Percentiles rank a stretch among this genome's conserved stretches.
phyloP scores from a whole-genome alignment of 2,329 filamentous ascomycete genomes.

The Fonsecaea pedrosoi region DNA sequence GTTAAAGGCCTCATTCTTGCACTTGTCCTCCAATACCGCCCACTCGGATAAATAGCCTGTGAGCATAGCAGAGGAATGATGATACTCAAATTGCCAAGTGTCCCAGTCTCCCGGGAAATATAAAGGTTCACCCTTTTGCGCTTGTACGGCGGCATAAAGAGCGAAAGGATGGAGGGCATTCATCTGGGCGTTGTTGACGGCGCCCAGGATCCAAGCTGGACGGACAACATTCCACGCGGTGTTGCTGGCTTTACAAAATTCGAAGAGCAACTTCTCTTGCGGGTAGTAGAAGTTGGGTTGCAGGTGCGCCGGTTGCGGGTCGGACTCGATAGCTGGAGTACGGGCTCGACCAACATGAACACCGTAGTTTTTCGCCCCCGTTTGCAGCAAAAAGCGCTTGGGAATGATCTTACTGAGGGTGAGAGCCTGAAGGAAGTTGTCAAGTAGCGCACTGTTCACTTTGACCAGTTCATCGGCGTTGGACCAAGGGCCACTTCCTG shows the following conservation, averaged over 20 bases:
- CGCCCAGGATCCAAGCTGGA: conserved; percentile 57
- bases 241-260: conserved; percentile 50
- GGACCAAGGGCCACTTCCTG: conserved; percentile 55
- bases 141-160: conserved; percentile 58
- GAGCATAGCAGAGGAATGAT: conserved; percentile 54
- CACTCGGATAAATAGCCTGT: conserved; percentile 60
- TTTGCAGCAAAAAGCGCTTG: conserved; percentile 58
- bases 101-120: conserved; percentile 54
- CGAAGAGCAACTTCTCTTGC: conserved; percentile 58
- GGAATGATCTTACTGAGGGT: conserved; percentile 52
- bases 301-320: conserved; percentile 50
- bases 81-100: conserved; percentile 54
- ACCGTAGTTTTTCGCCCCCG: conserved; percentile 61
- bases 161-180: conserved; percentile 58
- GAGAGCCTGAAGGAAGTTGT: conserved; percentile 58
- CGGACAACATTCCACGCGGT: conserved; percentile 57
- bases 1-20: conserved; percentile 59
- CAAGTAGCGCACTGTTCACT: conserved; percentile 55
- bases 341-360: conserved; percentile 56
- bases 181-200: conserved; percentile 47
- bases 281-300: conserved; percentile 63
- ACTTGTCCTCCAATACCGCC: conserved; percentile 53
- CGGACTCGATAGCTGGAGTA: conserved; percentile 55
- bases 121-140: conserved; percentile 50
- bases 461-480: conserved; percentile 58